Base-by-base conservation (phyloP, 768 basidiomycete species). In the Termitomyces sp. region DNA sequence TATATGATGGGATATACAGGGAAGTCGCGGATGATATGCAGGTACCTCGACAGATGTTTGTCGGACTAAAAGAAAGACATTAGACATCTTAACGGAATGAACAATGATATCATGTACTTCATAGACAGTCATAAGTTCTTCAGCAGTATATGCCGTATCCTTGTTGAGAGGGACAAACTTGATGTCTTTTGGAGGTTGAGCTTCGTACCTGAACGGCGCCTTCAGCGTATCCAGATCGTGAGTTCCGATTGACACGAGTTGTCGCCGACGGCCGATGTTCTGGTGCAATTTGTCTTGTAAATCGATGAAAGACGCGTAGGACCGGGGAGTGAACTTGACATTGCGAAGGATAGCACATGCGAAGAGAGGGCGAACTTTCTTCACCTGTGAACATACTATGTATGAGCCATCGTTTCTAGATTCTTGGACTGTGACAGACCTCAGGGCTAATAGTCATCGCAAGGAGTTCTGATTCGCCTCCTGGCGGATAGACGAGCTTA, bases 251-350 rank as follows among this genome's bases (percentile, higher is more conserved):
- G 97, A 84, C 46, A 96, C 97, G 43, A 99, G 82, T 66, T 89
- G 91, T 56, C 97, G 79, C 61, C 89, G 79, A 56, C 97, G 79
- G 66, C 92, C 94, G 34, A 99, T 82, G 71, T 99, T 99, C 67
- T 95, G 90, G 68, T 99, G 97, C 49, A 99, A 79, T 72, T 98
- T 99, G 68, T 99, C 97, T 74, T 99, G 97, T n/a, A 99, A 76
- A 68, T 98, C 97, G 64, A 99, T 96, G 82, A 99, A 98, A 59
- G 92, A 94, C 25, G 89, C 90, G 68, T 98, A 98, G 39, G 91
- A 94, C 51, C 81, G 79, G 42, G 84, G 84, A 28, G 91, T 92
- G 75, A 99, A 95, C 63, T 84, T 85, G 66, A 98, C 73, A 65
- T 95, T 89, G 60, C 97, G 90, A 46, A 99, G 79, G 56, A 98